Percentiles rank a stretch among this genome's conserved stretches.
Conservation (phyloP, 441 rosid genomes). For the Erodium trifolium region DNA sequence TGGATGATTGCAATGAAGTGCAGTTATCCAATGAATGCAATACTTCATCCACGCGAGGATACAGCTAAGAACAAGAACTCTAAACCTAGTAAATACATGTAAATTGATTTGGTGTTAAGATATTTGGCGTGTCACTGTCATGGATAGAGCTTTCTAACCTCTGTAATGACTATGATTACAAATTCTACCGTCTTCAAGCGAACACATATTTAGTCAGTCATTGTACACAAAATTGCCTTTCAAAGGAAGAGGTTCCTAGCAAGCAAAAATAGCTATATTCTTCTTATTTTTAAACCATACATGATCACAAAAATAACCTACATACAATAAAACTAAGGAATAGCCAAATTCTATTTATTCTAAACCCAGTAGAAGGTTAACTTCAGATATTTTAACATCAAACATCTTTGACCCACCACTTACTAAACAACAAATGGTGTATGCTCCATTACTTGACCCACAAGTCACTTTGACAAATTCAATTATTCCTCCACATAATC, state of each 20-base stretch:
- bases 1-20: neutral
- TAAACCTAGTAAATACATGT: neutral
- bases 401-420: slow-evolving; percentile 1
- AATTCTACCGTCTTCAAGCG: neutral
- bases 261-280: neutral
- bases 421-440: neutral
- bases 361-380: too few species aligned
- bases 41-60: neutral
- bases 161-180: neutral
- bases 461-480: neutral
- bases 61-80: neutral
- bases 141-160: neutral
- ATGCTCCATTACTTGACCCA: neutral
- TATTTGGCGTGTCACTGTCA: neutral
- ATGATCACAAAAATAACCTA: neutral
- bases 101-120: neutral
- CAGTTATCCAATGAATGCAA: neutral
- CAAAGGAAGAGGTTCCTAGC: neutral
- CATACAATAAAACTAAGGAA: neutral
- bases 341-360: neutral
- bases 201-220: neutral
- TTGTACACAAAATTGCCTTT: neutral
- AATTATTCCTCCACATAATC: neutral
- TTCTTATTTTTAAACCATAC: neutral
- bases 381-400: too few species aligned